These are phyloP conservation scores for Hypomyces rosellus DNA, from an alignment of 2,329 filamentous ascomycete genomes.

Conservation along the genomic window DNA sequence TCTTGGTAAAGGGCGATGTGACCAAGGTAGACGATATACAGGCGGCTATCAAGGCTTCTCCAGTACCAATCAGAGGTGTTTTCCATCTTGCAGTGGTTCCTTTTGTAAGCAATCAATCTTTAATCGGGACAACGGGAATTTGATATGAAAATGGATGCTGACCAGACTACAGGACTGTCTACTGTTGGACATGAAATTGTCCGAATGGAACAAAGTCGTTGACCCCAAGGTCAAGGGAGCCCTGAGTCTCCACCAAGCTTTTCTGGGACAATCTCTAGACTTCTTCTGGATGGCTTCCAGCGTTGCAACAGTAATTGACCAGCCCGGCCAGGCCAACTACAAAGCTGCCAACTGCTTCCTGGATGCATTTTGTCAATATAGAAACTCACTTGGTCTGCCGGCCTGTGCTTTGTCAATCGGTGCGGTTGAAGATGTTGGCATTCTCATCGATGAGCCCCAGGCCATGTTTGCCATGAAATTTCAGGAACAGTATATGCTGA, in stretches of 20 bases:
- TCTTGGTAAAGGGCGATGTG: too few relatives aligned
- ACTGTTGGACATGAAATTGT: conserved; percentile 25
- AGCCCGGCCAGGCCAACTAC: conserved; percentile 31
- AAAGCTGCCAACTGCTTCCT: conserved; percentile 35
- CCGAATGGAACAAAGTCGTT: conserved; percentile 22
- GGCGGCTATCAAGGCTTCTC: too few relatives aligned
- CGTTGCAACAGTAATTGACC: conserved; percentile 19
- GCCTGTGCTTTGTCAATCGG: conserved; percentile 33
- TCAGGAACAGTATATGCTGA: neutral
- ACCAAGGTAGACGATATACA: too few relatives aligned
- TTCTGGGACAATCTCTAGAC: conserved; percentile 18
- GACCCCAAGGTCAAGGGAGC: conserved; percentile 30
- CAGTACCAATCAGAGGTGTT: too few relatives aligned
- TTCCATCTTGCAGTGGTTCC: too few relatives aligned
- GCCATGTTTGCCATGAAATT: too few relatives aligned
- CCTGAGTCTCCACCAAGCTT: conserved; percentile 27
- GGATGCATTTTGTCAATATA: conserved; percentile 32
- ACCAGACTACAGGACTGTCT: conserved; percentile 11
- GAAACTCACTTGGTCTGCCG: conserved; percentile 27
- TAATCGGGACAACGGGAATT: too few relatives aligned
- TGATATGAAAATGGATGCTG: too few relatives aligned
- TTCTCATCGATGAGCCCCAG: conserved; percentile 15
- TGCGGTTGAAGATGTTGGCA: conserved; percentile 32
- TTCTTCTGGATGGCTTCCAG: conserved; percentile 31
- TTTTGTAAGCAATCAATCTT: too few relatives aligned